Evolutionary conservation across 2,329 filamentous ascomycete species (phyloP), one percentile per base, ranked within the genome.

Genomic region (Mycosphaerella arachidis): DNA sequence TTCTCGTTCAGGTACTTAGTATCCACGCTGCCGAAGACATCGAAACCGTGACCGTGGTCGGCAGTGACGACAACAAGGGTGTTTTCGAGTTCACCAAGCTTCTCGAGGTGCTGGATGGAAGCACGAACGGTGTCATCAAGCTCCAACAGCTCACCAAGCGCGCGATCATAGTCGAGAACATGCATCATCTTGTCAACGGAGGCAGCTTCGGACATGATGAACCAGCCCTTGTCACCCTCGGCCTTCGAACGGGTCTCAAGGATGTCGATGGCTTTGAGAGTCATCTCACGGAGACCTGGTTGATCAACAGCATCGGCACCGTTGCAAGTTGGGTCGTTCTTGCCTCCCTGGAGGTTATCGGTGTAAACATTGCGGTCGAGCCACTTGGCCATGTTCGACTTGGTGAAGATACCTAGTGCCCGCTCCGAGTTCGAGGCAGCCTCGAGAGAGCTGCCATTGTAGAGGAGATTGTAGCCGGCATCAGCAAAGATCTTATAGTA

Each of bases 101-200:
- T 76, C 68, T 84, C 80, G 48, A 95, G 86, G 71, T 90, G 86
- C 51, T 81, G 81, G 56, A 93, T 81, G 3, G 90, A 91, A 18
- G 89, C 89, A 55, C 86, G 86, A 67, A 95, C 79, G 4, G 91
- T 92, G 75, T 95, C 90, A 71, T 95, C 90, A 35, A 95, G 83
- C 77, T 95, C 91, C 45, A 95, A 84, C 1, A 95, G 84, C 68
- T 95, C 91, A 57, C 89, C 91, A 0, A 95, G 85, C 0, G 91
- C 89, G 56, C 91, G 89, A 76, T 94, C 89, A 73, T 94, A 94
- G 77, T 94, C 91, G 20, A 94, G 83, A 1, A 79, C 74, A 77
- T 95, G 91, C 90, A 95, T 94, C 81, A 91, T 88, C 81, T 95
- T 95, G 77, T 94, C 91, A 67, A 95, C 89, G 1, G 86, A 90